These are phyloP conservation scores for Angomonas desouzai DNA, from an alignment of 208 protist genomes.

Conservation along the genomic window DNA sequence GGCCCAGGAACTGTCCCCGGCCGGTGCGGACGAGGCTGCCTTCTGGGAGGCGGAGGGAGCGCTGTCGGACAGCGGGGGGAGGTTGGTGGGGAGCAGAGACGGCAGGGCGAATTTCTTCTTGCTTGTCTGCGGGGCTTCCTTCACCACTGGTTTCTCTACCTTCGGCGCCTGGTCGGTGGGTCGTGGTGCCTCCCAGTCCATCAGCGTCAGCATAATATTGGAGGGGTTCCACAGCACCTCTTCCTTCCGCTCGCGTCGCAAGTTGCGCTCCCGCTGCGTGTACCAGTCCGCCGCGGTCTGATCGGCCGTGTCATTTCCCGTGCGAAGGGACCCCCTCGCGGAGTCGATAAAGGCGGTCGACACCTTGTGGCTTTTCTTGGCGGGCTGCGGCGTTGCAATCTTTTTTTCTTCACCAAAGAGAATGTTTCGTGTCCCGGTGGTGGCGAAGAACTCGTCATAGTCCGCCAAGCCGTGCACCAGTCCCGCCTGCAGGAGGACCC, in stretches of 20 bases:
- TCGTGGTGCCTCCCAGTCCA: constrained; percentile 52
- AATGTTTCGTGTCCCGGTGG: constrained; percentile 17
- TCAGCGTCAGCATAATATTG: constrained; percentile 75
- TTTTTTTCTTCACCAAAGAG: constrained; percentile 26
- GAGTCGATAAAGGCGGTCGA: neutral
- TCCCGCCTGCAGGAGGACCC: constrained; percentile 20
- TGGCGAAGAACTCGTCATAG: constrained; percentile 28
- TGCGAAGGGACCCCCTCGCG: neutral
- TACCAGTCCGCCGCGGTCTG: constrained; percentile 40
- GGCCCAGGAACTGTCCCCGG: neutral
- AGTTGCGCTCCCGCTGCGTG: constrained; percentile 29
- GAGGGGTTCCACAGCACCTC: constrained; percentile 49
- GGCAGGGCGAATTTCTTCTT: constrained; percentile 16
- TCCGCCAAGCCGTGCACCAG: constrained; percentile 22
- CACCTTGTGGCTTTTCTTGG: constrained; percentile 13
- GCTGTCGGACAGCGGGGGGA: neutral
- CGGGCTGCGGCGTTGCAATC: constrained; percentile 15
- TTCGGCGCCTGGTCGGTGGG: neutral
- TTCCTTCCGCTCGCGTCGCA: constrained; percentile 33
- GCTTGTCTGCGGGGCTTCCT: neutral
- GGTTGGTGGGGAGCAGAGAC: constrained; percentile 15
- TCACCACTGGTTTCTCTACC: neutral
- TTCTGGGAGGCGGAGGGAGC: neutral
- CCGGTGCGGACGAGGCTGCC: neutral
- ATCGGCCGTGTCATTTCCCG: neutral